phyloP scores from a whole-genome alignment of 73 alveolate species.

The Paramecium bursaria region DNA sequence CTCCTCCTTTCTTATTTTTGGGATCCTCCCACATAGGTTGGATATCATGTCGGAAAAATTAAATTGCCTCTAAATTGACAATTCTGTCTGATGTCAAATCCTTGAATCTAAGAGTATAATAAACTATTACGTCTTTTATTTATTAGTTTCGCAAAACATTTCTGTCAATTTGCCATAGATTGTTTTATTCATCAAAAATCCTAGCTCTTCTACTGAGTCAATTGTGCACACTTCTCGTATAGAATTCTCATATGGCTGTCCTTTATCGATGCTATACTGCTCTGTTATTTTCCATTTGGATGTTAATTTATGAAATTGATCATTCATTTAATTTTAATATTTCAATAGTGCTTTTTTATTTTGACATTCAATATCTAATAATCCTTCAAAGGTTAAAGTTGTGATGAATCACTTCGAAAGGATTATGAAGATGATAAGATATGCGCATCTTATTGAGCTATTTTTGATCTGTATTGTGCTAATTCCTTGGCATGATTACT shows the following conservation, averaged over 20 bases:
- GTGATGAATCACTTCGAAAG: too few species aligned
- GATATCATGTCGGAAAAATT: slow-evolving; percentile 45
- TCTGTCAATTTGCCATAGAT: slow-evolving; percentile 23
- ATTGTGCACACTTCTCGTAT: slow-evolving; percentile 16
- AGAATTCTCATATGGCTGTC: not conserved
- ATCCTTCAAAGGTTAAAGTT: too few species aligned
- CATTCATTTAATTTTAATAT: slow-evolving; percentile 41
- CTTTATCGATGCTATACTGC: not conserved
- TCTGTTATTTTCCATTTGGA: slow-evolving; percentile 35
- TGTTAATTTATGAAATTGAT: slow-evolving; percentile 36
- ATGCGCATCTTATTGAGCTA: too few species aligned
- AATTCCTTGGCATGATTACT: too few species aligned
- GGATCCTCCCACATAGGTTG: slow-evolving; percentile 49
- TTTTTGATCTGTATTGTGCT: too few species aligned
- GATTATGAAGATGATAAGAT: too few species aligned
- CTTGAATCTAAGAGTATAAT: not conserved
- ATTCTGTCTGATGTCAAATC: not conserved
- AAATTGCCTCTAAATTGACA: slow-evolving; percentile 26
- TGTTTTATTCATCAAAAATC: slow-evolving; percentile 41
- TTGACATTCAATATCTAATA: too few species aligned
- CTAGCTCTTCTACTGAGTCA: slow-evolving; percentile 30
- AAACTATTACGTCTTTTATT: slow-evolving; percentile 5
- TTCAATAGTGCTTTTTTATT: too few species aligned
- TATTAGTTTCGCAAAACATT: slow-evolving; percentile 13
- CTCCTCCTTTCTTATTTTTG: slow-evolving; percentile 54